Percentiles rank a stretch among this genome's conserved stretches.
phyloP scores from a whole-genome alignment of 352 stramenopile genomes.

The Elongisporangium undulatum region DNA sequence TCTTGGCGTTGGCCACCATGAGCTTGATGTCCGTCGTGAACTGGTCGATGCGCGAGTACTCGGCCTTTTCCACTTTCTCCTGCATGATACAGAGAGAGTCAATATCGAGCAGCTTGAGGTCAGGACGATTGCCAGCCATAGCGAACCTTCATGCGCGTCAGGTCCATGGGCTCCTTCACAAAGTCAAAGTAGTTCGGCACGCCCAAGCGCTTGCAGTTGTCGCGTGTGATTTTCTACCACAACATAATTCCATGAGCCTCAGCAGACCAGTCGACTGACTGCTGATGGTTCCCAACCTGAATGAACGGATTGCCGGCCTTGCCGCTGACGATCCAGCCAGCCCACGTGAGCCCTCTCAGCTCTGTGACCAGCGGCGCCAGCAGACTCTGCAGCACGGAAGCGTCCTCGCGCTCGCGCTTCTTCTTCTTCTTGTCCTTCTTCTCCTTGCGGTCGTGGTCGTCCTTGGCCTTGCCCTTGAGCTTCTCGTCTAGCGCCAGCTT shows the following conservation, averaged over 20 bases:
- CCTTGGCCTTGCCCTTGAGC: slow-evolving; percentile 42
- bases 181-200: slow-evolving; percentile 88
- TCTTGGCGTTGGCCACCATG: slow-evolving; percentile 80
- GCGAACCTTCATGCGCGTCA: slow-evolving; percentile 70
- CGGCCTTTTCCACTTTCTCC: slow-evolving; percentile 69
- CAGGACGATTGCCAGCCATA: background rate
- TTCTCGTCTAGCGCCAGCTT: slow-evolving; percentile 34
- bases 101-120: background rate
- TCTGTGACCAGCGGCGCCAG: slow-evolving; percentile 62
- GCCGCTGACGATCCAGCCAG: slow-evolving; percentile 64
- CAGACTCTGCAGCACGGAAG: slow-evolving; percentile 64
- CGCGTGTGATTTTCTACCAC: slow-evolving; percentile 69
- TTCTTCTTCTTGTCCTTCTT: slow-evolving; percentile 86
- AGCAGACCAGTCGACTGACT: too few relatives aligned
- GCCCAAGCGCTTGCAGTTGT: slow-evolving; percentile 80
- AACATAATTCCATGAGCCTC: background rate
- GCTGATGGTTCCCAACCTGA: slow-evolving; percentile 11
- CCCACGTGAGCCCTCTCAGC: slow-evolving; percentile 64
- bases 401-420: slow-evolving; percentile 75
- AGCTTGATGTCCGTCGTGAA: slow-evolving; percentile 75
- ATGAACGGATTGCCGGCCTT: slow-evolving; percentile 79
- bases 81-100: background rate
- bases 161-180: slow-evolving; percentile 74
- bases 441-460: slow-evolving; percentile 73
- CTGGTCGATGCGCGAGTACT: slow-evolving; percentile 77